These are phyloP conservation scores for Aureobasidium zeae DNA, from an alignment of 2,329 filamentous ascomycete genomes.

Conservation along the genomic window DNA sequence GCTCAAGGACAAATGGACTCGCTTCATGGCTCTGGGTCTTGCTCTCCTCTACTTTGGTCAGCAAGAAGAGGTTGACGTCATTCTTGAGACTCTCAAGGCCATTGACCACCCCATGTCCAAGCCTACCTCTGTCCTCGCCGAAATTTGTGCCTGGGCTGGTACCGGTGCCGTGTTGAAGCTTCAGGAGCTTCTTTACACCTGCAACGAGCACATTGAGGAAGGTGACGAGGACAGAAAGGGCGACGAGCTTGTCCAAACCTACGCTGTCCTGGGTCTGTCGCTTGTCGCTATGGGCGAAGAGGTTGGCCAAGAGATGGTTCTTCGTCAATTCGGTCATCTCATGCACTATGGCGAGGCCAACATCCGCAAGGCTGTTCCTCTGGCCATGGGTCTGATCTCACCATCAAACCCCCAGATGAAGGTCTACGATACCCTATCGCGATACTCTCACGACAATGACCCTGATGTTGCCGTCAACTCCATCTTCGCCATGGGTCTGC, in stretches of 20 bases:
- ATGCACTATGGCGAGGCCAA: constrained; percentile 99
- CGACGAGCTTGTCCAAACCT: constrained; percentile 89
- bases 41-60: constrained; percentile 91
- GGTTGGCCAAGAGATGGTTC: constrained; percentile 95
- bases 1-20: constrained; percentile 95
- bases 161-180: constrained; percentile 96
- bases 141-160: constrained; percentile 96
- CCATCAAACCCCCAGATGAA: constrained; percentile 99
- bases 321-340: constrained; percentile 91
- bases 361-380: constrained; percentile 88
- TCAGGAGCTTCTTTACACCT: constrained; percentile 93
- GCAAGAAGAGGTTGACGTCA: constrained; percentile 97
- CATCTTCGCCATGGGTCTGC: constrained; percentile 97
- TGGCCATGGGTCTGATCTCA: constrained; percentile 93
- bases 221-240: constrained; percentile 74
- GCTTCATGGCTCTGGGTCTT: constrained; percentile 89
- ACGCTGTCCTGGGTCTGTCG: constrained; percentile 88
- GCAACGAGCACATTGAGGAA: constrained; percentile 94
- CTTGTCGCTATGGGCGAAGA: constrained; percentile 98
- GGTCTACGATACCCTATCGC: constrained; percentile 93
- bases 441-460: constrained; percentile 98
- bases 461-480: constrained; percentile 97
- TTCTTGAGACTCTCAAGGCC: constrained; percentile 90
- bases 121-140: constrained; percentile 86
- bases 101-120: constrained; percentile 96